Base-by-base conservation (phyloP, 164 flowering plant species). In the Annona squamosa region DNA sequence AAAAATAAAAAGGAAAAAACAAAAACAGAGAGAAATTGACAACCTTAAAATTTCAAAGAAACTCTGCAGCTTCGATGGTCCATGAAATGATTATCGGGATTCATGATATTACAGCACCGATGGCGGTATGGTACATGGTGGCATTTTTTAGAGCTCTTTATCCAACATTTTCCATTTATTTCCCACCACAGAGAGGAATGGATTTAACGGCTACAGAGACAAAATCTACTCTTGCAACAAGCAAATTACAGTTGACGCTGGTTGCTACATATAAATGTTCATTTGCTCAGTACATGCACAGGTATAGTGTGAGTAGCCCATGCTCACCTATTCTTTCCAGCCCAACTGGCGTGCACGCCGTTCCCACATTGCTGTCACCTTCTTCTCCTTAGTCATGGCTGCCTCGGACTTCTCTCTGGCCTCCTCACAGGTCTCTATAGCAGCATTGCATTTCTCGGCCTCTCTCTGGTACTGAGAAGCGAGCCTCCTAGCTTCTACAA, bases 391-490 rank as follows among this genome's bases (percentile, higher is more conserved):
- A 57, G 63, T 83, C 64, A 90, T 71, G 69, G 87, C 75, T 12
- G 88, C 89, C 80, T 88, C 84, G 0, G 96, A 82, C 2, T 80
- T 85, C 83, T 94, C 97, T 76, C 98, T 81, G 43, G 98, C 91
- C 19, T 73, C 88, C 81, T 94, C 97, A 46, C 98, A 94, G 7
- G 86, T 89, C 81, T 94, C 93, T 2, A 93, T 94, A 56, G 98
- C 96, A n/a, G 90, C 77, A 72, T 85, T 92, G 85, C 98, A 94
- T 67, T 94, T 94, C 76, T 94, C 97, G 3, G 91, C 91, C 80
- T 94, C 98, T 73, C 68, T 84, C 69, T 89, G 96, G 83, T 89
- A 94, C 75, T 84, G 89, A n/a, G 88, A 82, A 77, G 91, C 98
- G 37, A 88, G 79, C 74, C 90, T 86, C 81, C 87, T 87, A 3